Evolutionary conservation across 1,284 basidiomycete species (phyloP), one percentile per base, ranked within the genome.

Genomic region (Boletus smithii): DNA sequence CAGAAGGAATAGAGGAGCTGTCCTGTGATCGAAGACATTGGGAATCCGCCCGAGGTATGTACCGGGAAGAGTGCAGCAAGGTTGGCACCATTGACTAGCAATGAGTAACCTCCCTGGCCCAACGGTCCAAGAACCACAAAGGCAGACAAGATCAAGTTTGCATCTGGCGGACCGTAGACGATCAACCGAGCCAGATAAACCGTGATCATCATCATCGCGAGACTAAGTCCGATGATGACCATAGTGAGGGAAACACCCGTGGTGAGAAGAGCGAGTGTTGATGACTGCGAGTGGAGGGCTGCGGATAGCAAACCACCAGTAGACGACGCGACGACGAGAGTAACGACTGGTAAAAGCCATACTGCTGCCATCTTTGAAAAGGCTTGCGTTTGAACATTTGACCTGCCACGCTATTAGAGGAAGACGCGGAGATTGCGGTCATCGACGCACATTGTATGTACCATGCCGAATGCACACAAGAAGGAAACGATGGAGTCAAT

Each of bases 341-440:
- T 69, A 6, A 86, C 79, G 36, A 83, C 73, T 5, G 83, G 84
- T 10, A 85, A 71, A 8, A 86, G 70, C 77, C 79, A 80, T 0
- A 74, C 68, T 2, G 75, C 69, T 1, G 76, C 72, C 62, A 81
- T 71, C 5, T 67, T 65, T 13, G 70, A 60, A 27, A 76, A 49
- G 0, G 69, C 63, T 41, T 85, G 80, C 1, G 66, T 59, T 42
- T 86, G 83, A 3, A 71, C 58, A 2, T 70, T 76, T 49, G 80
- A 77, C 73, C 80, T 82, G 36, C 18, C 31, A 39, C 8, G 11
- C 44, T 3, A 40, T 50, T 29, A 55, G 42, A 37, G 3, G 6
- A 34, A 27, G 24, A 42, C 0, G 4, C 0, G 3, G 8, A 24
- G 4, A 48, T 7, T 1, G n/a, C 5, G 13, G n/a, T 30, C 3